Evolutionary conservation across 371 early-diverging fungal species (phyloP), one percentile per base, ranked within the genome.

Genomic region (Rhizopus sp.): DNA sequence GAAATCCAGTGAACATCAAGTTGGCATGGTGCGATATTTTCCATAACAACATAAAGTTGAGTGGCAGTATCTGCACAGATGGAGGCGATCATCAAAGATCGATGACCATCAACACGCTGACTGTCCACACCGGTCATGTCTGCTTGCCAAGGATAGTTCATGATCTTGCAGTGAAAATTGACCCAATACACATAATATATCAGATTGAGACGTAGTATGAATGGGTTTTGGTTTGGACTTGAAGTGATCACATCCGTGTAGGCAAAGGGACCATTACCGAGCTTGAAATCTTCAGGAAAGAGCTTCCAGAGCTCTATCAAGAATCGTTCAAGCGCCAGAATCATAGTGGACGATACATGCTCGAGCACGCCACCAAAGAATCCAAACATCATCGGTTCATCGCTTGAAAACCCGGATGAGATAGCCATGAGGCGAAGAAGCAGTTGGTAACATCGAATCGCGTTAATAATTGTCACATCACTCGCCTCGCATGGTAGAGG

Each of bases 31-130:
- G 47, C 38, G 0, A 60, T 55, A 1, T 39, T 17, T 23, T 55
- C 46, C 10, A 77, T 37, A 0, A 41, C 55, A 3, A 62, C 46
- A 13, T 60, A 66, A 0, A 73, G 40, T 30, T 65, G 62, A 3
- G 67, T 62, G 9, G 65, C 39, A 4, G 73, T 66, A 15, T 77
- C 74, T 6, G 65, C 62, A 12, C 68, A 67, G 7, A 77, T 73
- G 6, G 77, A 73, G 0, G 66, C 64, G 23, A 71, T 67, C 12
- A 68, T 32, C 3, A 73, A 47, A 0, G 77, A 69, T 3, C 74
- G 63, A 2, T 77, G 66, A 1, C 64, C 64, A 34, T 68, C 70
- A 31, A 71, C 48, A 7, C 62, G 56, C 12, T 53, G 34, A 5
- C 67, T 37, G 4, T 64, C 57, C 2, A 66, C 72, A 33, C 59